Conservation (phyloP, 2,329 filamentous ascomycete genomes). For the Arthrobotrys entomopaga region DNA sequence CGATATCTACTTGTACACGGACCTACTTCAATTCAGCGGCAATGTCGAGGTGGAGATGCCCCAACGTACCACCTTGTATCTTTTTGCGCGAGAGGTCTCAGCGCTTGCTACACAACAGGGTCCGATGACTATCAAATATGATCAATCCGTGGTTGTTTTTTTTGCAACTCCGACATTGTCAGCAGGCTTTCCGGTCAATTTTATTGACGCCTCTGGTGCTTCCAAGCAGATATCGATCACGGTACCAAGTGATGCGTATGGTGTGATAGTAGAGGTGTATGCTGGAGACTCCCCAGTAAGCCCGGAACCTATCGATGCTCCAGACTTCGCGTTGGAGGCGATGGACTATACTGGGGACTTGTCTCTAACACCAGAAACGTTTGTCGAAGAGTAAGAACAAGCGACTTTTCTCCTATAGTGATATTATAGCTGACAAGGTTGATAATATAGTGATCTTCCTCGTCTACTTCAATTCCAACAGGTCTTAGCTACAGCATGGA, state of each 20-base stretch:
- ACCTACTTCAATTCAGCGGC: conserved; percentile 34
- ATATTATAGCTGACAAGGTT: background rate
- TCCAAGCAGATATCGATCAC: conserved; percentile 25
- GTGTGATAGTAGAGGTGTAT: conserved; percentile 28
- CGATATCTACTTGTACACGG: conserved; percentile 42
- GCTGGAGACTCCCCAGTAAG: conserved; percentile 4
- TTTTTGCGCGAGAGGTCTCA: conserved; percentile 39
- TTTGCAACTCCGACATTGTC: conserved; percentile 44
- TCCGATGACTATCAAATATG: conserved; percentile 47
- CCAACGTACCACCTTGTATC: conserved; percentile 37
- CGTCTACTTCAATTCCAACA: conserved; percentile 52
- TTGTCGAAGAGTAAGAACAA: conserved; percentile 47
- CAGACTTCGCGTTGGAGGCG: conserved; percentile 35
- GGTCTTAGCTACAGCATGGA: conserved; percentile 47
- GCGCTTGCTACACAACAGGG: conserved; percentile 26
- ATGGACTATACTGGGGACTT: conserved; percentile 51
- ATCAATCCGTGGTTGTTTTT: conserved; percentile 34
- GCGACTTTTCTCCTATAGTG: background rate
- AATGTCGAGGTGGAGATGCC: conserved; percentile 30
- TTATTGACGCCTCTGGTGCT: conserved; percentile 26
- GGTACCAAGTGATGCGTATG: conserved; percentile 23
- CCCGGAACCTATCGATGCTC: conserved; percentile 21
- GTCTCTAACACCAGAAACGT: conserved; percentile 36
- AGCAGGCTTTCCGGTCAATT: conserved; percentile 37
- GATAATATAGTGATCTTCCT: conserved; percentile 39